Conservation (phyloP, 306 rosid genomes). For the Rubus parviflorus region DNA sequence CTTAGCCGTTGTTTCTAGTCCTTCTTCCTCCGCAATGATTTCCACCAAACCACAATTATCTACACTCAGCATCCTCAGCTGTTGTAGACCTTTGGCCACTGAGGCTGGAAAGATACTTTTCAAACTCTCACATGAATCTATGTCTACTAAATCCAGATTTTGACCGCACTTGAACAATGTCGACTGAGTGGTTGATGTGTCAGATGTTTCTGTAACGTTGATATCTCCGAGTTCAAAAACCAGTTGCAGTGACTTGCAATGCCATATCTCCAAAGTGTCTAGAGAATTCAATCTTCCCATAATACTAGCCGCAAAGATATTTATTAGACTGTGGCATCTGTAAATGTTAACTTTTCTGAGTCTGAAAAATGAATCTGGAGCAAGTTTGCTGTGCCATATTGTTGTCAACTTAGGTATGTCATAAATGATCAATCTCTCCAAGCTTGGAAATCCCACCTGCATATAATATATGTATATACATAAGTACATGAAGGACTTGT, state of each 20-base stretch:
- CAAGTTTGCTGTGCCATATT: constrained; percentile 3
- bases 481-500: not conserved
- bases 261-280: not conserved
- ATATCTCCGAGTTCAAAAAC: not conserved
- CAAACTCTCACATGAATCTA: constrained; percentile 23
- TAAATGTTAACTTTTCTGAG: not conserved
- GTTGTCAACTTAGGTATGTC: not conserved
- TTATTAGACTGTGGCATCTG: not conserved
- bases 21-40: constrained; percentile 18
- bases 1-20: not conserved
- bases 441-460: not conserved
- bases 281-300: not conserved
- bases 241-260: not conserved
- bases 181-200: not conserved
- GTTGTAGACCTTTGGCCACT: constrained; percentile 27
- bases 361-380: not conserved
- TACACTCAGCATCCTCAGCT: constrained; percentile 15
- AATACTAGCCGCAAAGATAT: not conserved
- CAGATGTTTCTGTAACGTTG: not conserved
- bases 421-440: not conserved
- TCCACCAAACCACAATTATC: constrained; percentile 21
- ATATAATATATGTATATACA: not conserved
- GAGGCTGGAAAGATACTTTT: constrained; percentile 25
- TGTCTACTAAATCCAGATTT: constrained; percentile 11
- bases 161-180: not conserved